Evolutionary conservation across 495 filamentous ascomycete species (phyloP).

Genomic region (Amniculicola lignicola): DNA sequence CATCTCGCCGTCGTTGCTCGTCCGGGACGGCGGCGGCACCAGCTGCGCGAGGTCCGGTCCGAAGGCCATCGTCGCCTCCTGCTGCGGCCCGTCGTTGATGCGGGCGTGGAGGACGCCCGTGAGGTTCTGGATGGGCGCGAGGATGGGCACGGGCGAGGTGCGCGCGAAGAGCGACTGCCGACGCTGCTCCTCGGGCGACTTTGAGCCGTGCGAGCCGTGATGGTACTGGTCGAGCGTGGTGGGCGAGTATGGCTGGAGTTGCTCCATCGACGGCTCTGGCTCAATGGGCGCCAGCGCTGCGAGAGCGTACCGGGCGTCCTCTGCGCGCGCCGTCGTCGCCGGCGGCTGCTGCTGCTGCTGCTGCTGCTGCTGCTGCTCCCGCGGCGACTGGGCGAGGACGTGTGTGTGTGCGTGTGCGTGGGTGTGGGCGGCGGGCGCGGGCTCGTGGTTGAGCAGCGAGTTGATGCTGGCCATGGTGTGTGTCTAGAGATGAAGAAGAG

Average conservation of each 20-base stretch:
- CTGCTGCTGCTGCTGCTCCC: constrained; percentile 19
- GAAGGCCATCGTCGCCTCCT: constrained; percentile 5
- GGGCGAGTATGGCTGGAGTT: constrained; percentile 34
- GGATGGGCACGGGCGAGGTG: constrained; percentile 28
- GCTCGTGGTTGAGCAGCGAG: constrained; percentile 32
- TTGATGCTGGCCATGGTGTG: constrained; percentile 29
- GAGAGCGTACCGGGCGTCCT: constrained; percentile 22
- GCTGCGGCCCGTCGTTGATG: constrained; percentile 9
- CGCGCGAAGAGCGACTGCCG: constrained; percentile 30
- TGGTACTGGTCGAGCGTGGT: constrained; percentile 44
- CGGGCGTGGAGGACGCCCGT: constrained; percentile 11
- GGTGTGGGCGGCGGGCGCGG: constrained; percentile 10
- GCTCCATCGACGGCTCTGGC: constrained; percentile 34
- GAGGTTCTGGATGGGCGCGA: constrained; percentile 38
- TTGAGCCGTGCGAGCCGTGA: constrained; percentile 40
- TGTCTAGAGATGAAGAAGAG: constrained; percentile 2
- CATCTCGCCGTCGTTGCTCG: constrained; percentile 8
- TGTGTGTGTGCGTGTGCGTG: constrained; percentile 38
- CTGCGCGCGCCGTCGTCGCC: constrained; percentile 22
- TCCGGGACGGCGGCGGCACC: constrained; percentile 12
- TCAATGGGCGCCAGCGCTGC: constrained; percentile 31
- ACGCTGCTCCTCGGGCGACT: constrained; percentile 40
- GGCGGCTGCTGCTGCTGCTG: constrained; percentile 21
- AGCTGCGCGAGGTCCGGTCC: constrained; percentile 26
- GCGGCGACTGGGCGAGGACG: constrained; percentile 36